Evolutionary conservation across 768 basidiomycete genomes (phyloP), one percentile per base, ranked within the genome.

Genomic region (Pholiota conissans): DNA sequence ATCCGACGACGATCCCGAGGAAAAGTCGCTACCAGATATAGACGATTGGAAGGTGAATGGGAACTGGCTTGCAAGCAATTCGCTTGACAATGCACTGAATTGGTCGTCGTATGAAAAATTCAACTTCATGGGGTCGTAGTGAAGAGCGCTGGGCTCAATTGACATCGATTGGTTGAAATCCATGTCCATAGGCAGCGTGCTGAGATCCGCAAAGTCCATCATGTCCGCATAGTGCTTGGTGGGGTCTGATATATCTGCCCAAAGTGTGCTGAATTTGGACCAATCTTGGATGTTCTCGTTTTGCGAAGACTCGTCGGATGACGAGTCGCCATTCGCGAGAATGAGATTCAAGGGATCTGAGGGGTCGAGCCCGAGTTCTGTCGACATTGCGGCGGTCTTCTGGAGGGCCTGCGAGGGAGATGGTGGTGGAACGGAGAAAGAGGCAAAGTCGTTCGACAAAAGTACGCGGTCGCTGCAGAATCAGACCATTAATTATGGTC

Each of bases 111-210:
- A 72, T 1, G 69, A 49, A 49, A 67, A 71, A 40, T 62, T 61
- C 53, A 64, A 68, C 27, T 69, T 71, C 37, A 64, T 61, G 3
- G 65, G 56, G 62, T 78, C 70, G 65, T 74, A 84, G 64, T 89
- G 87, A 11, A 90, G 72, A 6, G 81, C 74, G 62, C 75, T 84
- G 28, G 90, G 88, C 57, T 91, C 86, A 53, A 91, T 79, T 0
- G 81, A 79, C 63, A 85, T 79, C 18, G 80, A 71, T 3, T 83
- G 79, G 67, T 78, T 74, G 54, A 86, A 84, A 64, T 88, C 86
- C 70, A 89, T 77, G 69, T 85, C 84, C 79, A 86, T 82, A 5
- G 70, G 63, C 24, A 68, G 69, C 59, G 67, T 78, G 57, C 63
- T 61, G 67, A 81, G 59, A 67, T 79, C 61, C 24, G 62, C 63